phyloP scores from a whole-genome alignment of 495 filamentous ascomycete species.

The Darksidea phi region DNA sequence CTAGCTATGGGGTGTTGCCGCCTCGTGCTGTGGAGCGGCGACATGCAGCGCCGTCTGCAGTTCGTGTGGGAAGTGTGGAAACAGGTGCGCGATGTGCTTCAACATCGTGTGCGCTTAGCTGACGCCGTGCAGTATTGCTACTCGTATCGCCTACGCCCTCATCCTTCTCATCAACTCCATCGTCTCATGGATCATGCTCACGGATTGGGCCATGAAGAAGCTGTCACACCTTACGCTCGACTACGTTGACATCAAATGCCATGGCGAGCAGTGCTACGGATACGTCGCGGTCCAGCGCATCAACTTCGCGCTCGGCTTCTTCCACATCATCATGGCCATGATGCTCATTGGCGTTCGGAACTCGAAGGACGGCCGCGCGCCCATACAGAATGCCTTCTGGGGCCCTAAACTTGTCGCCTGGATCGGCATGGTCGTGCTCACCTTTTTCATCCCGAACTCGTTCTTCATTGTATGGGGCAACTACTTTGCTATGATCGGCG shows the following conservation, averaged over 20 bases:
- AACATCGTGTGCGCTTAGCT: neutral
- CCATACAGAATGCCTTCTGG: conserved; percentile 94
- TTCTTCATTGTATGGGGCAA: conserved; percentile 98
- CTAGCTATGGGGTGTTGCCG: conserved; percentile 71
- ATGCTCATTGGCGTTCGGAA: conserved; percentile 82
- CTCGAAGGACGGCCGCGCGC: conserved; percentile 82
- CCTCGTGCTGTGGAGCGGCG: conserved; percentile 91
- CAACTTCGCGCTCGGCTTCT: conserved; percentile 93
- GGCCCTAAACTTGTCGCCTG: conserved; percentile 83
- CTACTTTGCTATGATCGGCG: conserved; percentile 83
- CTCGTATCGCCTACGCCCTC: conserved; percentile 94
- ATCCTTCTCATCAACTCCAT: conserved; percentile 96
- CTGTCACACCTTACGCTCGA: conserved; percentile 86
- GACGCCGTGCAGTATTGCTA: conserved; percentile 69
- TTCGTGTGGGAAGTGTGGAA: conserved; percentile 92
- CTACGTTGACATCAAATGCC: conserved; percentile 90
- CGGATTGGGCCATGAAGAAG: conserved; percentile 96
- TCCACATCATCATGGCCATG: conserved; percentile 82
- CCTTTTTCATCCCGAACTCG: conserved; percentile 89
- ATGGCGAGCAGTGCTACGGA: conserved; percentile 86
- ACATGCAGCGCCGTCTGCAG: conserved; percentile 93
- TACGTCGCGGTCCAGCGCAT: conserved; percentile 96
- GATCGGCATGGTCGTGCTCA: conserved; percentile 80
- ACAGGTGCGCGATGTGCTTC: conserved; percentile 61
- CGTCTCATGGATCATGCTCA: conserved; percentile 98